Evolutionary conservation across 148 eudicot species (phyloP), one percentile per base, ranked within the genome.

Genomic region (Spergularia bocconei): DNA sequence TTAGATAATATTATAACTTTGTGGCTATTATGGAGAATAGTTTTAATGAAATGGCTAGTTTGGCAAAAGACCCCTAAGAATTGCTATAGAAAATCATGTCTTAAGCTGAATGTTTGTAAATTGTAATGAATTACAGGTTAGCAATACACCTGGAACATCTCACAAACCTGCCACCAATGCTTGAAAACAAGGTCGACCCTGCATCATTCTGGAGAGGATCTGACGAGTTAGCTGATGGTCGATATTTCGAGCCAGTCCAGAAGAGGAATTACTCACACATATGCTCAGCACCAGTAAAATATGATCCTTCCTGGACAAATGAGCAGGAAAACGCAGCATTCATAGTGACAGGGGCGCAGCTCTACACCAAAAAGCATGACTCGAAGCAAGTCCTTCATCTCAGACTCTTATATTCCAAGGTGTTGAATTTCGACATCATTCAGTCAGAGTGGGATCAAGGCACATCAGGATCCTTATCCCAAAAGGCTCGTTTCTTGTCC

Each of bases 271-370:
- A 81, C 63, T 91, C 93, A 16, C 91, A 88, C 64, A 63, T 93
- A 25, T 89, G 91, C 87, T 85, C 92, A 12, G 77, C 86, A 19
- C 84, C 92, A 1, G 90, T 91, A 0, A 93, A 88, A 64, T 88
- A 80, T 48, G 82, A 88, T 70, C 86, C 88, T 2, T 73, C 60
- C 8, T 91, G 96, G 92, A 13, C 73, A 16, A 4, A 58, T 23
- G 66, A 21, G 4, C 75, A 60, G 10, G 60, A 71, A 63, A 81
- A 76, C 2, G 67, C 50, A 8, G 87, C 87, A 20, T 93, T 77
- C 73, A 89, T 93, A 17, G 93, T 93, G 74, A 89, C 98, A 0
- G 98, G 98, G 21, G 93, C 91, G n/a, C 93, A 84, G 63, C 84
- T 93, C 16, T 79, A 77, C 67, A 83, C 86, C 0, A 79, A 84